Conservation (phyloP, 2,329 filamentous ascomycete genomes). For the Passalora sequoiae region DNA sequence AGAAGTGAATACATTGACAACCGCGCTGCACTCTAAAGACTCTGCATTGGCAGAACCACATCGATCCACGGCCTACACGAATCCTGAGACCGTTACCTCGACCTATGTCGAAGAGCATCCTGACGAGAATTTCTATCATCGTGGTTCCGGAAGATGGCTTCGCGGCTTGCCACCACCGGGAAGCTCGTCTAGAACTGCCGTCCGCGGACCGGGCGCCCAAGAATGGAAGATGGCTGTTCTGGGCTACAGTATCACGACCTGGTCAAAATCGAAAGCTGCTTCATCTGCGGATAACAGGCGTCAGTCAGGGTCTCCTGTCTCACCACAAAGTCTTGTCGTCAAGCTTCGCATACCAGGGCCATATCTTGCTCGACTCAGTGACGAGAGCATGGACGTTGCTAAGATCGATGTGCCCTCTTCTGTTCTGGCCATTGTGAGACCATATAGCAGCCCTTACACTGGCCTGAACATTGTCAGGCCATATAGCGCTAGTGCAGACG, state of each 20-base stretch:
- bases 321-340: not conserved
- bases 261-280: not conserved
- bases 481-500: not conserved
- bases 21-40: too few relatives aligned
- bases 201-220: constrained; percentile 26
- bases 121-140: constrained; percentile 25
- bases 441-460: not conserved
- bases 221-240: constrained; percentile 3
- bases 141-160: constrained; percentile 25
- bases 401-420: not conserved
- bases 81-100: constrained; percentile 14
- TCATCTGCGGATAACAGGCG: not conserved
- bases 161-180: constrained; percentile 26
- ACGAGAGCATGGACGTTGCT: not conserved
- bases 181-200: constrained; percentile 25
- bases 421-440: not conserved
- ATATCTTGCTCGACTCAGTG: not conserved
- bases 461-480: not conserved
- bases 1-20: too few relatives aligned
- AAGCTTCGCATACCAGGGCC: not conserved
- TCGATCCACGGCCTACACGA: too few relatives aligned
- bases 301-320: too few relatives aligned
- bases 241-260: not conserved
- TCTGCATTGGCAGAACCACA: too few relatives aligned
- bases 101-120: constrained; percentile 25